A percentile compares a stretch with the other conserved stretches of the same genome.
Evolutionary conservation across 176 grass and related monocot species (phyloP).

Genomic region (Avena eriantha): DNA sequence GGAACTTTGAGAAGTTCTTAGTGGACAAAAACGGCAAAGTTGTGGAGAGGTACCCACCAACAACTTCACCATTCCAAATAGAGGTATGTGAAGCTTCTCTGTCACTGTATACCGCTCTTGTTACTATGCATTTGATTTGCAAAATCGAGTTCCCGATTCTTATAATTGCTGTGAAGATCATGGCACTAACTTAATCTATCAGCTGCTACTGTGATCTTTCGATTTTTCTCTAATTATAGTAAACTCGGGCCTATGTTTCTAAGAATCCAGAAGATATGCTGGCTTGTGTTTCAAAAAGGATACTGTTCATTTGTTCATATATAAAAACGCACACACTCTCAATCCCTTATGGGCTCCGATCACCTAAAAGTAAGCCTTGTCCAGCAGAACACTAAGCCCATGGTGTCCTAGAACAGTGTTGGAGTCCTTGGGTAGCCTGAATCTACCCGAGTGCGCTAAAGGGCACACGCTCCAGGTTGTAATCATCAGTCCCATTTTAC

Average conservation of each 20-base stretch:
- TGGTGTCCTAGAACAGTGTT: slow-evolving; percentile 1
- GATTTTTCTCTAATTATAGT: slow-evolving; percentile 11
- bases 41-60: slow-evolving; percentile 92
- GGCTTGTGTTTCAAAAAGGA: background rate
- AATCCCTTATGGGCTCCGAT: background rate
- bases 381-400: slow-evolving; percentile 8
- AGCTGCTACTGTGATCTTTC: background rate
- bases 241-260: background rate
- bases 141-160: background rate
- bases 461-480: background rate
- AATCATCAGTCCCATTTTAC: background rate
- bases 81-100: slow-evolving; percentile 64
- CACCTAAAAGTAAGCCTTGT: slow-evolving; percentile 15
- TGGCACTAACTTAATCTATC: background rate
- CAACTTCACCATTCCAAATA: slow-evolving; percentile 97
- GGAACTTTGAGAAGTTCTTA: slow-evolving; percentile 99
- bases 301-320: background rate
- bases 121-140: slow-evolving; percentile 10
- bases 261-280: background rate
- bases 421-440: background rate
- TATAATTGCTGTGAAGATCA: background rate
- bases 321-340: background rate
- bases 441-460: background rate
- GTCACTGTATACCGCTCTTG: background rate
- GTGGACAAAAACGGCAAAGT: slow-evolving; percentile 95